Evolutionary conservation across 371 early-diverging fungal species (phyloP), one percentile per base, ranked within the genome.

Genomic region (Mucor circinelloides): DNA sequence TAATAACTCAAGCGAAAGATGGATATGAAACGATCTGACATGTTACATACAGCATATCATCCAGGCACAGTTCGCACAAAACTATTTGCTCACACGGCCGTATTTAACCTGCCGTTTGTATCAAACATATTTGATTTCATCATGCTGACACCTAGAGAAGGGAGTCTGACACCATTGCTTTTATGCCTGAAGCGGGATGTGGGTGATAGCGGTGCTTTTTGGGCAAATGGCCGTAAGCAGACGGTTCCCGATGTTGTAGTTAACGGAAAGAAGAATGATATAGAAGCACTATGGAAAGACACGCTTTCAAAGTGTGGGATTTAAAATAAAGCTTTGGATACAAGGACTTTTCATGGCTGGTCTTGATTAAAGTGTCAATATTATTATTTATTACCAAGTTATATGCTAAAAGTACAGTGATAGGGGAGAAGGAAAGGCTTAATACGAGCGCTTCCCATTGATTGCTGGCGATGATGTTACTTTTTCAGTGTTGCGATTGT

Each of bases 21-120:
- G 40, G 2, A 40, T n/a, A 34, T 17, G 40, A 48, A n/a, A 15
- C 9, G 3, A 21, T 3, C 9, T 62, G 50, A 62, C 50, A 7
- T n/a, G 44, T 5, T 30, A 2, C 30, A n/a, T 48, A 9, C 27
- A 82, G 83, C 73, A 0, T 83, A 77, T 55, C 83, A 83, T 69
- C 83, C 83, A 6, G 83, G 83, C 0, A 77, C 78, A 2, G 83
- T 83, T 2, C 70, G 79, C 7, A 83, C 83, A 3, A 63, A 67
- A 10, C 23, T 83, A 48, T 83, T 80, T 57, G 50, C 73, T 6
- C 74, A 77, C 40, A 77, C 83, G 1, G 67, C 73, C 0, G 38
- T 80, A 13, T 80, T 80, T 58, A 71, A 60, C 2, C 28, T 79
- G 5, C 66, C 70, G 1, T 28, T 77, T 8, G 46, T 79, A 1